A percentile compares a stretch with the other conserved stretches of the same genome.
Evolutionary conservation across 176 grass and related monocot species (phyloP).

Genomic region (Oryza punctata): DNA sequence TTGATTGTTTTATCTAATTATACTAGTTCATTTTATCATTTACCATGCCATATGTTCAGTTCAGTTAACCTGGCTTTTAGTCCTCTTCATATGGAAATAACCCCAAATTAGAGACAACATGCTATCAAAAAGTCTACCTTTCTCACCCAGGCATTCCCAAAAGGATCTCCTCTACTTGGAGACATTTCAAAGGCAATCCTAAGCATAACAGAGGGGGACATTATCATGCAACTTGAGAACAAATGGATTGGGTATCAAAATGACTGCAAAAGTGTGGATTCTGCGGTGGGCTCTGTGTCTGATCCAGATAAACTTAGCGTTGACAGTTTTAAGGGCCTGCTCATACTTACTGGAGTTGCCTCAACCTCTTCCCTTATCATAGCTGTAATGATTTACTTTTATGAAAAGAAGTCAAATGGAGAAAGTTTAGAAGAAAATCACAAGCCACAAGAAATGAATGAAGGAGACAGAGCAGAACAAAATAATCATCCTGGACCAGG

Average conservation of each 20-base stretch:
- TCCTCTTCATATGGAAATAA: too few relatives aligned
- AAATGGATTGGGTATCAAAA: conserved; percentile 56
- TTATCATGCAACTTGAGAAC: conserved; percentile 39
- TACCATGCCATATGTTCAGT: background rate
- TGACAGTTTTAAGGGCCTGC: conserved; percentile 38
- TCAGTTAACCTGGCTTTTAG: background rate
- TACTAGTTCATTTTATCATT: background rate
- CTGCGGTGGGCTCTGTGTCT: background rate
- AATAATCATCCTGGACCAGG: too few relatives aligned
- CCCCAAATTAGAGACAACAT: too few relatives aligned
- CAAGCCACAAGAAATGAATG: too few relatives aligned
- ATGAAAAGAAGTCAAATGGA: background rate
- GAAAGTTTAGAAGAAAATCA: too few relatives aligned
- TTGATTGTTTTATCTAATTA: background rate
- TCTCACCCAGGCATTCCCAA: conserved; percentile 41
- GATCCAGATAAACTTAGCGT: conserved; percentile 29
- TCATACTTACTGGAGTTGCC: conserved; percentile 40
- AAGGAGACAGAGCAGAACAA: too few relatives aligned
- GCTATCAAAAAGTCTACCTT: background rate
- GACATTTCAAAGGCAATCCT: conserved; percentile 62
- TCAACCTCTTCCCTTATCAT: conserved; percentile 29
- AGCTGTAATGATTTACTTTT: conserved; percentile 27
- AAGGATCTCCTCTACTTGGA: conserved; percentile 34
- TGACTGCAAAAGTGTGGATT: conserved; percentile 29
- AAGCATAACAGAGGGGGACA: conserved; percentile 45